phyloP scores from a whole-genome alignment of 1,284 basidiomycete species.

The Earliella scabrosa region DNA sequence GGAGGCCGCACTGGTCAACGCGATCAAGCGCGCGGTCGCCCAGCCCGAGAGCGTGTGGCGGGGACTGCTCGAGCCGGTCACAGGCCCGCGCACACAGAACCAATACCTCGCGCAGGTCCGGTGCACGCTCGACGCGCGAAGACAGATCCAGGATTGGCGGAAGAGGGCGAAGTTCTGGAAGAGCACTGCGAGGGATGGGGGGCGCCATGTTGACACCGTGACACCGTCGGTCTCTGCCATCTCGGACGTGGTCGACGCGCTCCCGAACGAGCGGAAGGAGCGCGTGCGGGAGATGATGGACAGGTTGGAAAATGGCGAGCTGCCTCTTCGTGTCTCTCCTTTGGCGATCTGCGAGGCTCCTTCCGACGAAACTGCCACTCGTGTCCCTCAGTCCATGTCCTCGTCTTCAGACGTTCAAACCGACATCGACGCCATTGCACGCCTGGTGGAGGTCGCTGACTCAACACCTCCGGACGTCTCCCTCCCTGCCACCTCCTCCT shows the following conservation, averaged over 20 bases:
- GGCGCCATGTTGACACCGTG: constrained; percentile 37
- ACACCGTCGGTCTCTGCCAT: constrained; percentile 58
- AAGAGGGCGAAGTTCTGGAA: constrained; percentile 55
- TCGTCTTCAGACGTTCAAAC: background rate
- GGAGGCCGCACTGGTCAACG: constrained; percentile 49
- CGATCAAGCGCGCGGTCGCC: constrained; percentile 48
- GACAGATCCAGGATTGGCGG: constrained; percentile 45
- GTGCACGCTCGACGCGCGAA: constrained; percentile 48
- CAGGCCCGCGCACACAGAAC: constrained; percentile 45
- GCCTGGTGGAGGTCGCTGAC: background rate
- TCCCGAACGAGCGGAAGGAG: constrained; percentile 45
- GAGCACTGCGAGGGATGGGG: constrained; percentile 41
- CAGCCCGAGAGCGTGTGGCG: constrained; percentile 48
- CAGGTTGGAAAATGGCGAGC: constrained; percentile 24
- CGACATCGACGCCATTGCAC: background rate
- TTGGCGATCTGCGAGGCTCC: background rate
- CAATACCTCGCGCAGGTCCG: constrained; percentile 55
- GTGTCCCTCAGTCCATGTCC: background rate
- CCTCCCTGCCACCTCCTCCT: constrained; percentile 19
- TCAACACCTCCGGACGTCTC: background rate
- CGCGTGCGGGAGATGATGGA: constrained; percentile 42
- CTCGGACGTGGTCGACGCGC: constrained; percentile 48
- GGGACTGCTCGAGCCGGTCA: constrained; percentile 46
- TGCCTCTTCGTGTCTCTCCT: constrained; percentile 2
- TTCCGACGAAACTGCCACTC: background rate